A percentile compares a stretch with the other conserved stretches of the same genome.
These are phyloP conservation scores for Apiotrichum siamense DNA, from an alignment of 1,284 basidiomycete species.

Conservation along the genomic window DNA sequence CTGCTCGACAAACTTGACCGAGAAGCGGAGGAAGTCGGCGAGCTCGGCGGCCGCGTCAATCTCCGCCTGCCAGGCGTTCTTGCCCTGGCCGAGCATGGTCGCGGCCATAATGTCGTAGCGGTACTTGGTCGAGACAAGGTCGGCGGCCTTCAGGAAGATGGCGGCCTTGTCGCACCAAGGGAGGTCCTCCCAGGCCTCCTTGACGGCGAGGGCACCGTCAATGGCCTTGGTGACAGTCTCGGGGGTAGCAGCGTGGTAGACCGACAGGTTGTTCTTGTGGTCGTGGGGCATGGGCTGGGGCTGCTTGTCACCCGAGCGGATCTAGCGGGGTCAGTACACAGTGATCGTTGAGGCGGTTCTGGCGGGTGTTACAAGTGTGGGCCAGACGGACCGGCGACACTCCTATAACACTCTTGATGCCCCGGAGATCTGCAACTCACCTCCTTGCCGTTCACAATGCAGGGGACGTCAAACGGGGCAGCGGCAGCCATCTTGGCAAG, in stretches of 20 bases:
- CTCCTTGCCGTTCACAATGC: slow-evolving; percentile 83
- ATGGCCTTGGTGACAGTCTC: slow-evolving; percentile 74
- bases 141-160: slow-evolving; percentile 95
- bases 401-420: not conserved
- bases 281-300: slow-evolving; percentile 78
- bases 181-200: slow-evolving; percentile 82
- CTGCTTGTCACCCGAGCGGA: slow-evolving; percentile 74
- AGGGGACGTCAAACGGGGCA: slow-evolving; percentile 85
- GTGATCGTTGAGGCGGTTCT: too few relatives aligned
- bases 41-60: slow-evolving; percentile 98
- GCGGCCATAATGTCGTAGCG: slow-evolving; percentile 91
- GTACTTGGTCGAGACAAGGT: slow-evolving; percentile 90
- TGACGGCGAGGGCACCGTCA: slow-evolving; percentile 78
- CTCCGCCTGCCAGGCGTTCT: slow-evolving; percentile 99
- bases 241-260: slow-evolving; percentile 82
- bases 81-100: slow-evolving; percentile 96
- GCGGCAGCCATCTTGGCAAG: slow-evolving; percentile 72
- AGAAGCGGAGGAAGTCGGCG: slow-evolving; percentile 91
- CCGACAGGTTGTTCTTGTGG: slow-evolving; percentile 72
- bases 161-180: slow-evolving; percentile 96
- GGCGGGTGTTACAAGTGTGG: too few relatives aligned
- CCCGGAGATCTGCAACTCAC: slow-evolving; percentile 55
- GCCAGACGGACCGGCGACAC: not conserved
- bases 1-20: slow-evolving; percentile 93
- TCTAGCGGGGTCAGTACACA: slow-evolving; percentile 49